Conservation (phyloP, 1,139 yeast genomes). For the Diutina sp. region DNA sequence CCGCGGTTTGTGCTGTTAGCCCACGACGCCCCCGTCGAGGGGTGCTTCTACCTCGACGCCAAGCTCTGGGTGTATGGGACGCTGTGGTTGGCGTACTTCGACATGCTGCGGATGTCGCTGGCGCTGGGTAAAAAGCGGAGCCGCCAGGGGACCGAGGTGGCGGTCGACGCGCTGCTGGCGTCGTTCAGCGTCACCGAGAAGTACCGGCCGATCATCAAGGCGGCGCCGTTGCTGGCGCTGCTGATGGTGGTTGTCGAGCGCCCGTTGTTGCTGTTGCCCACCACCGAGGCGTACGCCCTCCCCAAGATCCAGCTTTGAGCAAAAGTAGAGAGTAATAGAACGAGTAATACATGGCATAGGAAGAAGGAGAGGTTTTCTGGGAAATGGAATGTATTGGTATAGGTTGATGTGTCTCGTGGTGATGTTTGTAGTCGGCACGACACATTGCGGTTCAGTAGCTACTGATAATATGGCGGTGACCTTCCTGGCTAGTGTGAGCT, state of each 20-base stretch:
- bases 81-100: constrained; percentile 72
- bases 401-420: background rate
- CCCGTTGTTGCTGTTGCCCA: constrained; percentile 50
- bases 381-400: too few species aligned
- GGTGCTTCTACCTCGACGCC: constrained; percentile 37
- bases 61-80: constrained; percentile 78
- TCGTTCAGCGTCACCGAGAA: constrained; percentile 63
- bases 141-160: constrained; percentile 14
- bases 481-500: too few species aligned
- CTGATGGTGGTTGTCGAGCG: constrained; percentile 71
- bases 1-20: constrained; percentile 42
- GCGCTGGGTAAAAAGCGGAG: constrained; percentile 11
- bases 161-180: constrained; percentile 6
- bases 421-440: too few species aligned
- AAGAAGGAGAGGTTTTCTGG: too few species aligned
- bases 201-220: constrained; percentile 63
- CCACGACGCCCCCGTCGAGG: constrained; percentile 51
- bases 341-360: background rate
- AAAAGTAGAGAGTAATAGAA: background rate
- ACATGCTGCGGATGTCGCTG: constrained; percentile 46
- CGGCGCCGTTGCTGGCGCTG: constrained; percentile 34
- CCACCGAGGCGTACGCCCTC: constrained; percentile 60
- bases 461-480: too few species aligned
- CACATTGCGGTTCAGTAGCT: too few species aligned
- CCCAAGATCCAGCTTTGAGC: constrained; percentile 1